These are phyloP conservation scores for Spergularia azorica DNA, from an alignment of 179 eudicot genomes.

Conservation along the genomic window DNA sequence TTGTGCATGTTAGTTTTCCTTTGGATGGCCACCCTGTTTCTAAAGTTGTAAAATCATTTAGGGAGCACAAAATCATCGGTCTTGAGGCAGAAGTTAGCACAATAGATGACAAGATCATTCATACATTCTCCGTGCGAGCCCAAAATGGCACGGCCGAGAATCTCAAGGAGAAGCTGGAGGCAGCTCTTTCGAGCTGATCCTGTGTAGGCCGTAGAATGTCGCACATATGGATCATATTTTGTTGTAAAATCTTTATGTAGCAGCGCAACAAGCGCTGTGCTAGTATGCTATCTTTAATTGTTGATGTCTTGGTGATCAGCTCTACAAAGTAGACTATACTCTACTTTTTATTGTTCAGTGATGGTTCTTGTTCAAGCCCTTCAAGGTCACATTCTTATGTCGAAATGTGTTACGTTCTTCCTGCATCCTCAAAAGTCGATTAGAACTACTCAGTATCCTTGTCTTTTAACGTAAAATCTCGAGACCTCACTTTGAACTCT, in stretches of 20 bases:
- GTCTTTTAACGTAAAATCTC: too few relatives aligned
- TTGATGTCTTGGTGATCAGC: too few relatives aligned
- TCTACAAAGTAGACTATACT: too few relatives aligned
- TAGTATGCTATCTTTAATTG: too few relatives aligned
- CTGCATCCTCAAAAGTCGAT: too few relatives aligned
- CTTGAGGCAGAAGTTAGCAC: slow-evolving; percentile 60
- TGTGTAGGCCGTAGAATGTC: neutral
- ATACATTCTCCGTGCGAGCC: slow-evolving; percentile 65
- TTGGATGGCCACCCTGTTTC: slow-evolving; percentile 75
- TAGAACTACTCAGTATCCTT: too few relatives aligned
- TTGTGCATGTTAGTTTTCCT: slow-evolving; percentile 70
- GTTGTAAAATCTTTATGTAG: neutral
- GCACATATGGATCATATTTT: neutral
- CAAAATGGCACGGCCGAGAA: slow-evolving; percentile 55
- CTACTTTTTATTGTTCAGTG: too few relatives aligned
- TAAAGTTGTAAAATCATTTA: slow-evolving; percentile 51
- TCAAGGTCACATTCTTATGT: too few relatives aligned
- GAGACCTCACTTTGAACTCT: too few relatives aligned
- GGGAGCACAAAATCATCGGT: slow-evolving; percentile 50
- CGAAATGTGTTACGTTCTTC: too few relatives aligned
- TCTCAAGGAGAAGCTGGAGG: slow-evolving; percentile 66
- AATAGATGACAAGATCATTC: slow-evolving; percentile 67
- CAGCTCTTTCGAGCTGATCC: slow-evolving; percentile 59
- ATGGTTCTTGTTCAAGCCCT: too few relatives aligned
- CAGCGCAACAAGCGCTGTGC: too few relatives aligned